A percentile compares a stretch with the other conserved stretches of the same genome.
Conservation (phyloP, 2,329 filamentous ascomycete species). For the Aspergillus hortae region DNA sequence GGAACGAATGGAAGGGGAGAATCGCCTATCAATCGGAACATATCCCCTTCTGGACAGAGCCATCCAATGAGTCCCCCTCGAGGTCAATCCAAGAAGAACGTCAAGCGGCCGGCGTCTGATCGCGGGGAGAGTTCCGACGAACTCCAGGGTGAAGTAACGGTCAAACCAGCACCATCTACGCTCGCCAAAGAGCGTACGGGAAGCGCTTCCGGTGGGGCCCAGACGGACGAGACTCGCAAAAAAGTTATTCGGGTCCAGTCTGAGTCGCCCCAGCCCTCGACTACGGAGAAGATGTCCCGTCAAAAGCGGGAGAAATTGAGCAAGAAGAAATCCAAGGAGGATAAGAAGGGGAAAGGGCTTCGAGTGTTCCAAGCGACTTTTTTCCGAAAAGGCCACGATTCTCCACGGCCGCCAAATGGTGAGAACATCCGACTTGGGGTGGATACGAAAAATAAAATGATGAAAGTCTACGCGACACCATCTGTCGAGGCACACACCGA, state of each 20-base stretch:
- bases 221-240: slow-evolving; percentile 2
- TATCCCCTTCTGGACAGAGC: background rate
- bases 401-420: background rate
- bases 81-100: background rate
- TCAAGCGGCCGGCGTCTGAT: slow-evolving; percentile 4
- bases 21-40: too few species aligned
- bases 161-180: slow-evolving; percentile 15
- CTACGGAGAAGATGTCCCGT: slow-evolving; percentile 9
- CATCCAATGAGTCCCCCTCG: background rate
- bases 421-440: background rate
- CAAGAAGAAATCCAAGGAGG: slow-evolving; percentile 2
- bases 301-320: background rate
- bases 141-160: slow-evolving; percentile 36
- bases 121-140: slow-evolving; percentile 39
- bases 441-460: background rate
- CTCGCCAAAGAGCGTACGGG: slow-evolving; percentile 8
- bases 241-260: slow-evolving; percentile 18
- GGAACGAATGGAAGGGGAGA: too few species aligned
- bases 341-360: too few species aligned
- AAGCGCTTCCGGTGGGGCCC: slow-evolving; percentile 3
- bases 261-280: too few species aligned
- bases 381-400: background rate
- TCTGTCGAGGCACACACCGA: background rate
- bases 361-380: background rate
- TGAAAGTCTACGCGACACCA: background rate